phyloP scores from a whole-genome alignment of 2,329 filamentous ascomycete genomes.

The Helotiales sp. region DNA sequence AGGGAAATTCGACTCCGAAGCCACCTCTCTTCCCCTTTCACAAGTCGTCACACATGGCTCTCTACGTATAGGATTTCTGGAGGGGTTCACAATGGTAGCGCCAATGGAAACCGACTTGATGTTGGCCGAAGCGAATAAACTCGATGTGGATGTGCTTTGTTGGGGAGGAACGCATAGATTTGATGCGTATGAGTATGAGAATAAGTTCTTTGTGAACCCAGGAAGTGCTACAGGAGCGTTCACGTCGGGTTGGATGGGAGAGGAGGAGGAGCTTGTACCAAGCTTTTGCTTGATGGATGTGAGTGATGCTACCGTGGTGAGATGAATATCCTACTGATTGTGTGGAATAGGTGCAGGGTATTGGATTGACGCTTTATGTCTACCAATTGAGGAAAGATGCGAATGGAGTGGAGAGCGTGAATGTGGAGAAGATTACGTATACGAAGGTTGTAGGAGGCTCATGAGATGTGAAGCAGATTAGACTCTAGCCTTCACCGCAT shows the following conservation, averaged over 20 bases:
- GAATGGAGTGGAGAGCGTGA: constrained; percentile 75
- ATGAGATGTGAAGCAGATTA: constrained; percentile 16
- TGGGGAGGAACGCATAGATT: constrained; percentile 69
- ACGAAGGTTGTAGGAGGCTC: constrained; percentile 61
- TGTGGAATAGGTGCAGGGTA: constrained; percentile 80
- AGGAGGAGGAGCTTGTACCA: constrained; percentile 73
- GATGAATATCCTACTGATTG: not conserved
- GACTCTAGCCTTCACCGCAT: not conserved
- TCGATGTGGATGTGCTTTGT: constrained; percentile 69
- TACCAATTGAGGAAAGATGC: constrained; percentile 81
- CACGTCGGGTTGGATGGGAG: constrained; percentile 55
- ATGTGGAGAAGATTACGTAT: constrained; percentile 84
- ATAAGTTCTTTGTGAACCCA: constrained; percentile 73
- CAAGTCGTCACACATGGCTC: constrained; percentile 67
- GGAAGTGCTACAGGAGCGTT: constrained; percentile 67
- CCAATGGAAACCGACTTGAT: constrained; percentile 63
- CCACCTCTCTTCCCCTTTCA: constrained; percentile 62
- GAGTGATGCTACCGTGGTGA: constrained; percentile 43
- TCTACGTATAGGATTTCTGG: constrained; percentile 65
- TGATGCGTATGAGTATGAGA: constrained; percentile 72
- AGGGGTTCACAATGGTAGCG: constrained; percentile 68
- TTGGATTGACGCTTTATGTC: constrained; percentile 92
- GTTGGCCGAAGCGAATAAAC: constrained; percentile 65
- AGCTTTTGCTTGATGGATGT: constrained; percentile 99
- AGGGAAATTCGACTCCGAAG: constrained; percentile 66